phyloP scores from a whole-genome alignment of 495 filamentous ascomycete species.

The Neurospora tetraspora region DNA sequence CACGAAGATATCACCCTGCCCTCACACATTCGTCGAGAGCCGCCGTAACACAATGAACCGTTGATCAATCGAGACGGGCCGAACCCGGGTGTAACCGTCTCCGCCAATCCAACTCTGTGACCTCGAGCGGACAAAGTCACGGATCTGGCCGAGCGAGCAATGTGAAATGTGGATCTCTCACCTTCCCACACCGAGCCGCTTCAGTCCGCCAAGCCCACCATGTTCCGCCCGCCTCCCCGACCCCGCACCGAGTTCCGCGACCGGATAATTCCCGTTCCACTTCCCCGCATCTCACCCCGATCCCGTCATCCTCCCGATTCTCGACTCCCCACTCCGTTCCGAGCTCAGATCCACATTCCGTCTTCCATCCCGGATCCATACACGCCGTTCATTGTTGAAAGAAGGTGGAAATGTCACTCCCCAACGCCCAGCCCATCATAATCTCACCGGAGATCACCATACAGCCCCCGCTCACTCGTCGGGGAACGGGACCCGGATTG shows the following conservation, averaged over 20 bases:
- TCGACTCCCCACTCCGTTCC: neutral
- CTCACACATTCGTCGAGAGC: neutral
- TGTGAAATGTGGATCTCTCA: neutral
- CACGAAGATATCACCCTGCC: neutral
- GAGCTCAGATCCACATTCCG: neutral
- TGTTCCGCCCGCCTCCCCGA: neutral
- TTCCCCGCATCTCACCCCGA: neutral
- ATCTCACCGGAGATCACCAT: constrained; percentile 13
- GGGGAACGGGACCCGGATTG: constrained; percentile 45
- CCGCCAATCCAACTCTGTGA: neutral
- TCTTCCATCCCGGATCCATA: neutral
- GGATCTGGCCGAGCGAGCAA: neutral
- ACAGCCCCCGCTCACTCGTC: constrained; percentile 47
- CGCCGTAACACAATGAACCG: neutral
- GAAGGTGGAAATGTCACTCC: neutral
- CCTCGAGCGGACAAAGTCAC: neutral
- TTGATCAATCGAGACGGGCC: neutral
- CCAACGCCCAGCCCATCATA: neutral
- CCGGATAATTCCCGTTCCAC: neutral
- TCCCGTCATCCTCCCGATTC: neutral
- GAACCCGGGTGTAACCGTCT: neutral
- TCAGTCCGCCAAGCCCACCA: neutral
- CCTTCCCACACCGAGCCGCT: neutral
- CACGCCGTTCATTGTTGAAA: neutral
- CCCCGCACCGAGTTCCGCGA: neutral